Evolutionary conservation across 176 grass and related monocot species (phyloP).

Genomic region (Echinochloa phyllopogon): DNA sequence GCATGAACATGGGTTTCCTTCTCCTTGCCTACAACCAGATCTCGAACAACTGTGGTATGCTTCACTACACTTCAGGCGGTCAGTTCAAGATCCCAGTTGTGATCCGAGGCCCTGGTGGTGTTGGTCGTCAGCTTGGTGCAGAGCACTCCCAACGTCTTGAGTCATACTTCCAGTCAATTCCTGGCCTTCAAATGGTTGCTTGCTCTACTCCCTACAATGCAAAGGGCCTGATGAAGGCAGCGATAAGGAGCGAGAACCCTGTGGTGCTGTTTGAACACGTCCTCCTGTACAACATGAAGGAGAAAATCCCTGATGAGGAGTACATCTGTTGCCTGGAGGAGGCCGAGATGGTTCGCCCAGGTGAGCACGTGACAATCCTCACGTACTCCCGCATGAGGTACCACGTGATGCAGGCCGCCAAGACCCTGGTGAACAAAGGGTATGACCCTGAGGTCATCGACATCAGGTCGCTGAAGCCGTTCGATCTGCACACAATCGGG

Average conservation of each 20-base stretch:
- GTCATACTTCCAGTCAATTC: slow-evolving; percentile 96
- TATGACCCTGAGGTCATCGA: slow-evolving; percentile 85
- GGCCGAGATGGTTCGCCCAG: slow-evolving; percentile 83
- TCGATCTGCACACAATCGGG: slow-evolving; percentile 71
- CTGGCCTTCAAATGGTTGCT: slow-evolving; percentile 91
- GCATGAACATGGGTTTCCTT: slow-evolving; percentile 99
- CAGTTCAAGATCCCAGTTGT: slow-evolving; percentile 95
- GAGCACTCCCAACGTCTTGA: slow-evolving; percentile 88
- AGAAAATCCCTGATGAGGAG: slow-evolving; percentile 89
- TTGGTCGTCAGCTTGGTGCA: slow-evolving; percentile 82
- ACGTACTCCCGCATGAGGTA: slow-evolving; percentile 92
- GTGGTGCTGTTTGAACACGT: slow-evolving; percentile 91
- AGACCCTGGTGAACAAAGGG: slow-evolving; percentile 84
- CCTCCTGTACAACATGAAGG: slow-evolving; percentile 85
- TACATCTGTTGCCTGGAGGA: slow-evolving; percentile 83
- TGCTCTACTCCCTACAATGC: slow-evolving; percentile 97
- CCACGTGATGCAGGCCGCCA: slow-evolving; percentile 89
- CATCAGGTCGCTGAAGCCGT: slow-evolving; percentile 84
- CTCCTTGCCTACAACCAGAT: slow-evolving; percentile 93
- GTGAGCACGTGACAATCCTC: slow-evolving; percentile 86
- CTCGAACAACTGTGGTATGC: slow-evolving; percentile 96
- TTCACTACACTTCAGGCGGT: slow-evolving; percentile 94
- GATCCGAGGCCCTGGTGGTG: slow-evolving; percentile 90
- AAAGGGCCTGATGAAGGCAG: slow-evolving; percentile 93
- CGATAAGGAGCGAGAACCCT: slow-evolving; percentile 85